Conservation (phyloP, 1,139 yeast species). For the Candida sp. region DNA sequence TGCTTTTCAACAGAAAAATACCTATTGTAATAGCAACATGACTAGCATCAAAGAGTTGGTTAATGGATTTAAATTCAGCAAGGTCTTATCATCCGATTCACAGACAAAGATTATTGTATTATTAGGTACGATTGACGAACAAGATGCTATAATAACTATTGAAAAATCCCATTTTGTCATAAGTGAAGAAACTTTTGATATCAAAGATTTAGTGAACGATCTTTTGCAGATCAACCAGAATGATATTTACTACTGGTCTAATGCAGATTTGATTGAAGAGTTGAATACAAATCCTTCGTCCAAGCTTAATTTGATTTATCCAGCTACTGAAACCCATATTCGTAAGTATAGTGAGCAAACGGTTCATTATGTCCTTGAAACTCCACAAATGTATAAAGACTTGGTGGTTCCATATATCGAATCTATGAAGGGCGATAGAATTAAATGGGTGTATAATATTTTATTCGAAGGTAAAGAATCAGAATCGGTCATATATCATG, state of each 20-base stretch:
- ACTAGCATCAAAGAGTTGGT: conserved; percentile 18
- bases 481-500: conserved; percentile 68
- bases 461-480: conserved; percentile 80
- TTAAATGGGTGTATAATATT: conserved; percentile 91
- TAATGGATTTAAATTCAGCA: conserved; percentile 33
- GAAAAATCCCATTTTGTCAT: conserved; percentile 66
- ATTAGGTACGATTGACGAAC: conserved; percentile 58
- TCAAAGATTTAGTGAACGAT: conserved; percentile 24
- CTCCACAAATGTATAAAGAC: conserved; percentile 67
- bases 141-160: conserved; percentile 67
- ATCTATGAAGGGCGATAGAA: conserved; percentile 70
- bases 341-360: conserved; percentile 63
- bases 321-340: conserved; percentile 87
- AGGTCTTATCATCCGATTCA: conserved; percentile 53
- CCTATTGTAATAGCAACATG: neutral
- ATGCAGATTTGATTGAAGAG: conserved; percentile 47
- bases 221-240: conserved; percentile 52
- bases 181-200: conserved; percentile 14
- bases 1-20: no score
- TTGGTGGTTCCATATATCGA: conserved; percentile 74
- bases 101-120: conserved; percentile 61
- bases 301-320: conserved; percentile 77
- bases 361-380: conserved; percentile 65
- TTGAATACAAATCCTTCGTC: conserved; percentile 52
- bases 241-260: conserved; percentile 85